Percentiles rank a stretch among this genome's conserved stretches.
phyloP scores from a whole-genome alignment of 805 yeast species.

The Cyberlindnera veronae region DNA sequence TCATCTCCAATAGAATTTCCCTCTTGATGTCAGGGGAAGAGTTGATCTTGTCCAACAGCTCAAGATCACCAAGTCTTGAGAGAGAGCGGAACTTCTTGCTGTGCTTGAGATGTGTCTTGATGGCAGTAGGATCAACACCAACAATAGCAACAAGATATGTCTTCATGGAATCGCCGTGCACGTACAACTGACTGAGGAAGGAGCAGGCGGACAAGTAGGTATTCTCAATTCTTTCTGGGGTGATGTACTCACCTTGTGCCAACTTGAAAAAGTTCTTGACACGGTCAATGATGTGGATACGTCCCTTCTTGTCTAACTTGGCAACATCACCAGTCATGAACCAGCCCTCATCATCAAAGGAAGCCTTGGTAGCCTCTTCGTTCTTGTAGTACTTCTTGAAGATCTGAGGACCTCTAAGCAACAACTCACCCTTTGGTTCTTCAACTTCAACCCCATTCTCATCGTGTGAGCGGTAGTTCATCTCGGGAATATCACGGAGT shows the following conservation, averaged over 20 bases:
- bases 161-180: slow-evolving; percentile 61
- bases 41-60: slow-evolving; percentile 14
- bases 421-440: slow-evolving; percentile 48
- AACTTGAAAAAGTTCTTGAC: slow-evolving; percentile 67
- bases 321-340: slow-evolving; percentile 58
- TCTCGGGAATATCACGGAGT: slow-evolving; percentile 49
- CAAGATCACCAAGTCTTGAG: slow-evolving; percentile 6
- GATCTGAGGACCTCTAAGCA: slow-evolving; percentile 54
- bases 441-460: slow-evolving; percentile 19
- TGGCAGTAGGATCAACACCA: slow-evolving; percentile 46
- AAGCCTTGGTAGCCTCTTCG: slow-evolving; percentile 42
- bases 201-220: slow-evolving; percentile 49
- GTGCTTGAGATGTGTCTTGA: slow-evolving; percentile 15
- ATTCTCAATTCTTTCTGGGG: slow-evolving; percentile 65
- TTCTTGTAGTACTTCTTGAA: slow-evolving; percentile 50
- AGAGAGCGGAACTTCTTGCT: slow-evolving; percentile 8
- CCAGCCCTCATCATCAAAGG: slow-evolving; percentile 50
- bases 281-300: slow-evolving; percentile 49
- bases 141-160: slow-evolving; percentile 50
- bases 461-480: slow-evolving; percentile 39
- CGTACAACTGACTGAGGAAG: slow-evolving; percentile 51
- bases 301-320: slow-evolving; percentile 33
- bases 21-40: slow-evolving; percentile 23
- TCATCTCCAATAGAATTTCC: slow-evolving; percentile 36
- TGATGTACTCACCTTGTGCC: slow-evolving; percentile 54